Conservation (phyloP, 2,329 filamentous ascomycete genomes). For the Stemphylium vesicarium region DNA sequence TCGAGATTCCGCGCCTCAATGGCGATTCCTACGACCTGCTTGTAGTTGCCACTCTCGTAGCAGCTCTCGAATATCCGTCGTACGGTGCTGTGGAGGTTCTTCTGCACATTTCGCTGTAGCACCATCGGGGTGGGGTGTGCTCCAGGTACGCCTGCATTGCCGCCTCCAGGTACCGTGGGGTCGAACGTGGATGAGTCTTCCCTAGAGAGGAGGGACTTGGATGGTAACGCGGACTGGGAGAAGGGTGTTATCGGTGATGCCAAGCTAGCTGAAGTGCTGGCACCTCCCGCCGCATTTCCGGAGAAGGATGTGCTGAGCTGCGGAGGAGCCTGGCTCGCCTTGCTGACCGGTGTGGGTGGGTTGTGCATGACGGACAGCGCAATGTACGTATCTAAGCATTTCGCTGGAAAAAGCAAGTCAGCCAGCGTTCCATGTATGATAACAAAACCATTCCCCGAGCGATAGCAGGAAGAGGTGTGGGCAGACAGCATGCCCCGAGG, state of each 20-base stretch:
- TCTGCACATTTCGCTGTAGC: conserved; percentile 75
- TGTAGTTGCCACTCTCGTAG: conserved; percentile 83
- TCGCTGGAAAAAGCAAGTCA: conserved; percentile 59
- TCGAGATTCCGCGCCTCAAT: conserved; percentile 93
- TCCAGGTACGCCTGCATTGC: conserved; percentile 60
- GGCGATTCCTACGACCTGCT: conserved; percentile 95
- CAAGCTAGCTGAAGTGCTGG: conserved; percentile 69
- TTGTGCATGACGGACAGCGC: conserved; percentile 71
- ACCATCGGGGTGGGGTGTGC: conserved; percentile 67
- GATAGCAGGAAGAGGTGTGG: not conserved
- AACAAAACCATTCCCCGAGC: not conserved
- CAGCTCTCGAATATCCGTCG: conserved; percentile 91
- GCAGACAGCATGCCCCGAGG: not conserved
- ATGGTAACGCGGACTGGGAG: conserved; percentile 89
- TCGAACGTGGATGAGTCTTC: conserved; percentile 70
- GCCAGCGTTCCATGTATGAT: conserved; percentile 6
- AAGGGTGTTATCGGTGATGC: conserved; percentile 93
- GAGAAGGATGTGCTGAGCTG: conserved; percentile 82
- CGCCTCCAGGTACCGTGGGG: conserved; percentile 61
- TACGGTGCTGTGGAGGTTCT: conserved; percentile 81
- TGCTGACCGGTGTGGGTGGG: conserved; percentile 58
- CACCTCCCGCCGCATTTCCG: conserved; percentile 67
- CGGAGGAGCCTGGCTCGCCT: conserved; percentile 61
- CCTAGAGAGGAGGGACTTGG: conserved; percentile 92
- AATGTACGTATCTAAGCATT: conserved; percentile 98